Evolutionary conservation across 805 yeast genomes (phyloP).

Genomic region (Blastobotrys americana): DNA sequence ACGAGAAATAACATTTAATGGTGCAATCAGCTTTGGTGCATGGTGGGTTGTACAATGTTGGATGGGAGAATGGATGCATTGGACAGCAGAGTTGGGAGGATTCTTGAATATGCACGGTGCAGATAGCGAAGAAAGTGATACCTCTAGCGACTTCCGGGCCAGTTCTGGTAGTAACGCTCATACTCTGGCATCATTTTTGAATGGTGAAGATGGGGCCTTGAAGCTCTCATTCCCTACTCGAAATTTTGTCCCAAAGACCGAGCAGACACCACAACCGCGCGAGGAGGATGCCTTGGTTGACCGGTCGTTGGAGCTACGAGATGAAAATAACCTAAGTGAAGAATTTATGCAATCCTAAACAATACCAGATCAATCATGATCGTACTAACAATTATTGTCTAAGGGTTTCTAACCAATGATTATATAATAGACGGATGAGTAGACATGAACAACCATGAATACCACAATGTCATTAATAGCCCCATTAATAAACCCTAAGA

Average conservation of each 20-base stretch:
- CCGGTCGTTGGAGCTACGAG: neutral
- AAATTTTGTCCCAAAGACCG: neutral
- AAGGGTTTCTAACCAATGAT: too few relatives aligned
- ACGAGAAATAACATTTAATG: slow-evolving; percentile 53
- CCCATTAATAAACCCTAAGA: too few relatives aligned
- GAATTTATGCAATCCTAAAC: neutral
- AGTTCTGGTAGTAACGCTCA: too few relatives aligned
- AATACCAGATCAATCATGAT: too few relatives aligned
- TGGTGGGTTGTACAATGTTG: slow-evolving; percentile 77
- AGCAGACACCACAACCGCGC: too few relatives aligned
- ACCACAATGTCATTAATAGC: too few relatives aligned
- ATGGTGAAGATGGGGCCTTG: slow-evolving; percentile 2
- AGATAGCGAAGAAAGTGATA: too few relatives aligned
- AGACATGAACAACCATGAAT: too few relatives aligned
- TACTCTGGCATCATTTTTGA: neutral
- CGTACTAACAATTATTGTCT: too few relatives aligned
- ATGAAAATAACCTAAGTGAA: neutral
- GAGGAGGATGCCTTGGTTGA: neutral
- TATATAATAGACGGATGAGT: too few relatives aligned
- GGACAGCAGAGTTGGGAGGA: slow-evolving; percentile 49
- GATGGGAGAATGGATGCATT: slow-evolving; percentile 64
- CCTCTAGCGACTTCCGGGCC: too few relatives aligned
- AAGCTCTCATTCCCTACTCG: neutral
- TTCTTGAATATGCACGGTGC: slow-evolving; percentile 16
- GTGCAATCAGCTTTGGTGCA: slow-evolving; percentile 54